Conservation (phyloP, 768 basidiomycete species). For the Rhodotorula babjevae region DNA sequence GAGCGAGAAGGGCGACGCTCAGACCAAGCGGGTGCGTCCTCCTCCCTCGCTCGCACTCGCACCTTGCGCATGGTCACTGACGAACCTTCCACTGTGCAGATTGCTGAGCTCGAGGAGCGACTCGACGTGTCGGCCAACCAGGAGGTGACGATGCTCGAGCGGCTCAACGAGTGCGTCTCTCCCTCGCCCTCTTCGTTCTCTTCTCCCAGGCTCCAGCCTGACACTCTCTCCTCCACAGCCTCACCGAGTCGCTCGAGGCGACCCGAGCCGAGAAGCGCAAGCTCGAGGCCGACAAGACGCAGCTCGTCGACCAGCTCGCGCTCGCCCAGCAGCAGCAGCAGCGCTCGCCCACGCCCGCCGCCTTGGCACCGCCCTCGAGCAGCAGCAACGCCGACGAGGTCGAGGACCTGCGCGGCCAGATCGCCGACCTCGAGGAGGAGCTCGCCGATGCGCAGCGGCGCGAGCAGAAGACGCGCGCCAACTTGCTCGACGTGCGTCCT, state of each 20-base stretch:
- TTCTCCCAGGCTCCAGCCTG: neutral
- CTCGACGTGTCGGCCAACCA: conserved; percentile 56
- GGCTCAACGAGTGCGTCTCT: conserved; percentile 46
- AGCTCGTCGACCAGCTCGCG: conserved; percentile 37
- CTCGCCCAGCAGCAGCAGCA: neutral
- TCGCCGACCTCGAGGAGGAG: conserved; percentile 59
- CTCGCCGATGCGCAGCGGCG: conserved; percentile 65
- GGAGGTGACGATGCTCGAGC: conserved; percentile 55
- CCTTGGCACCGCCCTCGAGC: too few species aligned
- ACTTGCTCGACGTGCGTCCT: conserved; percentile 54
- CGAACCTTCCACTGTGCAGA: conserved; percentile 51
- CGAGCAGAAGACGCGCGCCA: conserved; percentile 76
- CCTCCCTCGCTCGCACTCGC: neutral
- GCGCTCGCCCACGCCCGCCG: conserved; percentile 42
- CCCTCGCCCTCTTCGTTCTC: neutral
- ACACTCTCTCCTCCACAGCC: conserved; percentile 53
- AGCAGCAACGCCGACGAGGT: conserved; percentile 39
- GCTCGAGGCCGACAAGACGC: conserved; percentile 53
- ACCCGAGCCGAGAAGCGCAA: conserved; percentile 61
- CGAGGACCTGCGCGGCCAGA: conserved; percentile 61
- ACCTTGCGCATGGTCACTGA: neutral
- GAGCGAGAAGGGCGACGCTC: conserved; percentile 85
- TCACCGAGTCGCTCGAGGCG: conserved; percentile 62
- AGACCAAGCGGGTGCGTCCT: conserved; percentile 57
- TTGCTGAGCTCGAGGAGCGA: conserved; percentile 70